Evolutionary conservation across 768 basidiomycete species (phyloP), one percentile per base, ranked within the genome.

Genomic region (Amanita exitialis): DNA sequence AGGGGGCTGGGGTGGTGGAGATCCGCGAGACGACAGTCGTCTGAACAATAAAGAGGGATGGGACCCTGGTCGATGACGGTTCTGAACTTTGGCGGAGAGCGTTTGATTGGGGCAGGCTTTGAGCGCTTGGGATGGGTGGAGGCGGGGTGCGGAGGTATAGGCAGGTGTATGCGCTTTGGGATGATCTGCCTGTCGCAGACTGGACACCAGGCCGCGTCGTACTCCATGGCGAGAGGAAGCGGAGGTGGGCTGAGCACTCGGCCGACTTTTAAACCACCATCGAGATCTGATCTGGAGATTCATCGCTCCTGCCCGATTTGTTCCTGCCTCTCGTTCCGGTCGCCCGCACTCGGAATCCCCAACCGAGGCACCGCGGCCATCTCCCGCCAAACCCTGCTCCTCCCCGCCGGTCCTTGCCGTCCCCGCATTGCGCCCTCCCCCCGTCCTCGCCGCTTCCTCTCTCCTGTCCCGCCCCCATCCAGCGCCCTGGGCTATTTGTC

Each of bases 41-140:
- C 84, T 1, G 87, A 90, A 66, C 88, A 91, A 68, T 91, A 90
- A 53, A 90, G 75, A 16, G 87, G 87, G 1, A 78, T 80, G n/a
- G 86, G 87, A 1, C 73, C 73, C 63, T 86, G 86, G 68, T 88
- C 86, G 68, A 90, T 89, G 67, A 88, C 72, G 9, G 80, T 79
- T 42, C 80, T 80, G 38, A 76, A 72, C 61, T 78, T 77, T 39
- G 70, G 53, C 2, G 72, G n/a, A n/a, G n/a, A 73, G 32, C 62
- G 57, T 65, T 62, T 57, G 67, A 71, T 42, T 60, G 63, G 63
- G 67, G 71, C 56, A 57, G 54, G 47, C 65, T 64, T 66, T 44
- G 67, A 63, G 51, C 58, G 61, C n/a, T n/a, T n/a, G n/a, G n/a
- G n/a, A n/a, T n/a, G n/a, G 13, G 75, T 65, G 2, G 75, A 72